Evolutionary conservation across 2,329 filamentous ascomycete genomes (phyloP).

Genomic region (Trichoderma sp.): DNA sequence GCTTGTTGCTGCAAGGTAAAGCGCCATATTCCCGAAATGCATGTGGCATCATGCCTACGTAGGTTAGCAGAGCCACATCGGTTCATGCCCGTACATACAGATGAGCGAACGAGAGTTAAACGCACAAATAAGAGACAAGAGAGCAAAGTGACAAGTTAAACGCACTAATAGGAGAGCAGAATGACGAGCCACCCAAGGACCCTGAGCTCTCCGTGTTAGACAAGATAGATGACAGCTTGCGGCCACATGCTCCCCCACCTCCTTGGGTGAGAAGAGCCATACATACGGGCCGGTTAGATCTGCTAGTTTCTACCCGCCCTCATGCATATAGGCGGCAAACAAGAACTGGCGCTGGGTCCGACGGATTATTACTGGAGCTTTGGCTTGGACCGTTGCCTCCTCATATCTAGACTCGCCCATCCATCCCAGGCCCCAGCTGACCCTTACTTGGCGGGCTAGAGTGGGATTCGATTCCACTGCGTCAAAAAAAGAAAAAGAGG

Average conservation of each 20-base stretch:
- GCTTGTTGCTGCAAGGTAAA: not conserved
- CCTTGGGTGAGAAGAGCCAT: not conserved
- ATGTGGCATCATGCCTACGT: not conserved
- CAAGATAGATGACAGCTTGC: not conserved
- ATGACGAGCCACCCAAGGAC: not conserved
- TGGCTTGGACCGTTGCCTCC: not conserved
- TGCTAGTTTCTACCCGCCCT: slow-evolving; percentile 17
- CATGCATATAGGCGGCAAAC: slow-evolving; percentile 19
- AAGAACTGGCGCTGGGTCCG: slow-evolving; percentile 1
- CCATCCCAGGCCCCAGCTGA: slow-evolving; percentile 15
- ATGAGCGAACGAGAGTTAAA: not conserved
- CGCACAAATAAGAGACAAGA: not conserved
- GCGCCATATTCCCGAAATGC: not conserved
- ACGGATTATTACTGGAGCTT: slow-evolving; percentile 10
- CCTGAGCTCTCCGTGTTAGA: not conserved
- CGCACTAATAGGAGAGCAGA: slow-evolving; percentile 13
- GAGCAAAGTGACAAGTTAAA: not conserved
- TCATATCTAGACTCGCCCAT: slow-evolving; percentile 9
- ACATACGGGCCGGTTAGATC: slow-evolving; percentile 18
- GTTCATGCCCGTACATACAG: not conserved
- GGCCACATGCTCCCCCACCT: not conserved
- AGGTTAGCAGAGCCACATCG: not conserved
- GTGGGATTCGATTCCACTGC: not conserved
- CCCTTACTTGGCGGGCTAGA: slow-evolving; percentile 11
- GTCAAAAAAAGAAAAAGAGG: not conserved